Base-by-base conservation (phyloP, 768 basidiomycete genomes). In the Pleurotus ostreatus region DNA sequence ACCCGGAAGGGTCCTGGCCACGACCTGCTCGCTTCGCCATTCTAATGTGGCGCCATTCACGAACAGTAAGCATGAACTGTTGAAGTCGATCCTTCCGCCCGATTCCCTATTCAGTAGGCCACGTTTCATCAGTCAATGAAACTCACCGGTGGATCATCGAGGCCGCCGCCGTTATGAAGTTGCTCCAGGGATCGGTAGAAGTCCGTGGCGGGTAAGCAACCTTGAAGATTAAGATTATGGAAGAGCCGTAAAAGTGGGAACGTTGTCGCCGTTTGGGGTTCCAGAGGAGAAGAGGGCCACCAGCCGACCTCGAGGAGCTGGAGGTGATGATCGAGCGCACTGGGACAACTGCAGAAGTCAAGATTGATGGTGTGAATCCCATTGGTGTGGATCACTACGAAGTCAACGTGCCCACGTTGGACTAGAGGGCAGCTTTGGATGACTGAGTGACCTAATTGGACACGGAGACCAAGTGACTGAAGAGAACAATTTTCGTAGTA, bases 231-330 rank as follows among this genome's bases (percentile, higher is more conserved):
- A 1, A 62, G 11, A 1, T 37, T 56, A 11, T 67, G 67, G 38
- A 68, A 67, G 11, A 53, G 46, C 0, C 57, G 45, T 2, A 69
- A 56, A 15, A 66, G 38, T 9, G 40, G 41, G 15, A 66, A 52
- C 1, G 63, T 66, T 9, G 65, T 59, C 9, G 46, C 58, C 2
- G 62, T 62, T 47, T 64, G 56, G 7, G 61, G 67, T 12, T 57
- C 46, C 1, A 59, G 41, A 15, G 56, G 59, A 1, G 65, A 67
- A 2, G 65, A 57, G 0, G 67, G 26, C 26, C 26, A 30, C 26
- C 26, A 30, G 26, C 26, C 26, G 7, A 30, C 26, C 26, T 30
- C 26, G 65, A 68, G 25, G 0, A 68, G 48, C 25, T 66, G 65
- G 15, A 51, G 44, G 25, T 43, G 23, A 2, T 30, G 26, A 30